phyloP scores from a whole-genome alignment of 768 basidiomycete species.

The Ephemerocybe angulata region DNA sequence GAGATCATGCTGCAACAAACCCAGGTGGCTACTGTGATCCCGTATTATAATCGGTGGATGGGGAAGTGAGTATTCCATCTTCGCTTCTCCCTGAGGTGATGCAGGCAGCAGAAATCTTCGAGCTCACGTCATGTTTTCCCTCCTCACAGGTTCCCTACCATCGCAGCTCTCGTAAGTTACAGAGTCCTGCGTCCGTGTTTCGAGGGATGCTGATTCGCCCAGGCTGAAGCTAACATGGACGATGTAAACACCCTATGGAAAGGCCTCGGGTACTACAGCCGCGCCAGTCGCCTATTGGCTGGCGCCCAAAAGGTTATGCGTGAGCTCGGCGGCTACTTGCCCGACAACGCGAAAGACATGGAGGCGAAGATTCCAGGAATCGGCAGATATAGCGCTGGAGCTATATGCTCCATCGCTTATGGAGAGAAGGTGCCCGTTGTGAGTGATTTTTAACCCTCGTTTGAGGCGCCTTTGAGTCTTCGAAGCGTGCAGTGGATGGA shows the following conservation, averaged over 20 bases:
- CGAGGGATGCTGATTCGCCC: slow-evolving; percentile 13
- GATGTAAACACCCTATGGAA: slow-evolving; percentile 89
- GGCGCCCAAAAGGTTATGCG: slow-evolving; percentile 80
- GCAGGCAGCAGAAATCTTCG: background rate
- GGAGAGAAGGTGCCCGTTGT: slow-evolving; percentile 82
- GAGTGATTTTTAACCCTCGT: slow-evolving; percentile 27
- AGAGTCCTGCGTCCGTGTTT: slow-evolving; percentile 11
- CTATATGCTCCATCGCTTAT: slow-evolving; percentile 85
- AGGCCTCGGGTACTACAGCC: slow-evolving; percentile 87
- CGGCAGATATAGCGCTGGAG: slow-evolving; percentile 85
- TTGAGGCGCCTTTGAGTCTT: background rate
- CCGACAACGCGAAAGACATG: slow-evolving; percentile 76
- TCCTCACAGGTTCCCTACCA: slow-evolving; percentile 69
- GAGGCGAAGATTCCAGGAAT: slow-evolving; percentile 83
- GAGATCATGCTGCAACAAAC: slow-evolving; percentile 98
- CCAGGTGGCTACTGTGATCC: slow-evolving; percentile 89
- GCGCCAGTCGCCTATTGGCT: slow-evolving; percentile 74
- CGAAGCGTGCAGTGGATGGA: background rate
- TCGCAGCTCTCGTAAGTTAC: slow-evolving; percentile 67
- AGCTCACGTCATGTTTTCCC: slow-evolving; percentile 8
- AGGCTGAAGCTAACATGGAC: slow-evolving; percentile 73
- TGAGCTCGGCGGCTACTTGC: slow-evolving; percentile 66
- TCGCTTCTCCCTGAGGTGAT: background rate
- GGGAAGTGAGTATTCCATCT: slow-evolving; percentile 46
- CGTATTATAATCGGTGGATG: slow-evolving; percentile 91